phyloP scores from a whole-genome alignment of 805 yeast genomes.

The Yarrowia hollandica region DNA sequence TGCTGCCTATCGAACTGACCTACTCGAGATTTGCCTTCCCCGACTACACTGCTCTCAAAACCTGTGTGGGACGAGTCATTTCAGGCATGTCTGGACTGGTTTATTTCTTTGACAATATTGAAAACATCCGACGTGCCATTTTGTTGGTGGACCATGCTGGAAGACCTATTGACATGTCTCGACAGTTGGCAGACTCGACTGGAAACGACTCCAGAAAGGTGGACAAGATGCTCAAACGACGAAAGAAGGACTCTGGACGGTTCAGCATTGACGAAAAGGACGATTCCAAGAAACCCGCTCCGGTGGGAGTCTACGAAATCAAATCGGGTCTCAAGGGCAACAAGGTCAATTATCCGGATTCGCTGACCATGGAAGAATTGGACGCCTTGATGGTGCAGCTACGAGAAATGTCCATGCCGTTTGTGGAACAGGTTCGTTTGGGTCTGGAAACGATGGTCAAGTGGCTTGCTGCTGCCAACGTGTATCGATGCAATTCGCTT shows the following conservation, averaged over 20 bases:
- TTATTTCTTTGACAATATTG: conserved; percentile 19
- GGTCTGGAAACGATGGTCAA: conserved; percentile 1
- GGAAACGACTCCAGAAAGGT: conserved; percentile 13
- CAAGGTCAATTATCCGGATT: neutral
- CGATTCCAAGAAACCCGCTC: neutral
- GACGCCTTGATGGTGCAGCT: conserved; percentile 1
- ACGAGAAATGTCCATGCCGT: neutral
- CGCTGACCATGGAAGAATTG: neutral
- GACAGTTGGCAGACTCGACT: conserved; percentile 5
- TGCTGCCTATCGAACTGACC: conserved; percentile 33
- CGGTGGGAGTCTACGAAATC: conserved; percentile 21
- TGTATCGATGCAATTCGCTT: neutral
- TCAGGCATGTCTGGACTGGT: conserved; percentile 16
- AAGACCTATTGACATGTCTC: conserved; percentile 17
- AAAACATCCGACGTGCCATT: conserved; percentile 12
- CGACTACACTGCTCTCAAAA: conserved; percentile 9
- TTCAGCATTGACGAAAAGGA: neutral
- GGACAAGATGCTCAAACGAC: neutral
- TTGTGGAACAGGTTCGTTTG: neutral
- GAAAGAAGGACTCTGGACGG: conserved; percentile 14
- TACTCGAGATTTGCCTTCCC: conserved; percentile 18
- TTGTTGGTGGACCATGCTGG: neutral
- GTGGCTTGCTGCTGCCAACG: conserved; percentile 27
- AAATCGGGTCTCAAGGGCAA: neutral
- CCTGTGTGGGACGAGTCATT: neutral